Base-by-base conservation (phyloP, 768 basidiomycete genomes). In the Cyclocybe cylindracea region DNA sequence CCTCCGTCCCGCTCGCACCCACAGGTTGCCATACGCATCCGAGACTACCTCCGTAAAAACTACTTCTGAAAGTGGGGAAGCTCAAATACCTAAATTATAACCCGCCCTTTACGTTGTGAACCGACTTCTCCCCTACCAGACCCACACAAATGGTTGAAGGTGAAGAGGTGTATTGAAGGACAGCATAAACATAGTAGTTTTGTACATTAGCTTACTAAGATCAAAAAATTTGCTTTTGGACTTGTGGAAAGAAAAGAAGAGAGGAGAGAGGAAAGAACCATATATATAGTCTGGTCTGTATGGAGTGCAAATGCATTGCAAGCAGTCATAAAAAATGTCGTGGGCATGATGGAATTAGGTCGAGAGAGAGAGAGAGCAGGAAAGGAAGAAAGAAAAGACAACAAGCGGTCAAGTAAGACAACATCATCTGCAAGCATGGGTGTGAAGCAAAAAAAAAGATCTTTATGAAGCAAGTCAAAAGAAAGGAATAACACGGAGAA, bases 161-260 rank as follows among this genome's bases (percentile, higher is more conserved):
- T n/a, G n/a, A n/a, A n/a, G n/a, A n/a, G n/a, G n/a, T n/a, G n/a
- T n/a, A n/a, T n/a, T n/a, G n/a, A n/a, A n/a, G n/a, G n/a, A n/a
- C n/a, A n/a, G n/a, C n/a, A n/a, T n/a, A n/a, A n/a, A n/a, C n/a
- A 24, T 24, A 38, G 39, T 53, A 57, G 51, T 46, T 45, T 45
- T 53, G 51, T 53, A 53, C 51, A 53, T 53, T 53, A 53, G 33
- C 24, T 24, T 24, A 24, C 24, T 24, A 5, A 34, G 45, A 38
- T 44, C 47, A 29, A 35, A 56, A 55, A 59, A 61, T 51, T 18
- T 55, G 54, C 54, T 59, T 48, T 59, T 59, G 56, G 18, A 35
- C 38, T 50, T 48, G 35, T 33, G 50, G 31, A 35, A 31, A 53
- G 31, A 10, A n/a, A 14, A 41, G 38, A 38, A 32, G 14, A 34